Conservation (phyloP, 495 filamentous ascomycete species). For the Aspergillus biplanus region DNA sequence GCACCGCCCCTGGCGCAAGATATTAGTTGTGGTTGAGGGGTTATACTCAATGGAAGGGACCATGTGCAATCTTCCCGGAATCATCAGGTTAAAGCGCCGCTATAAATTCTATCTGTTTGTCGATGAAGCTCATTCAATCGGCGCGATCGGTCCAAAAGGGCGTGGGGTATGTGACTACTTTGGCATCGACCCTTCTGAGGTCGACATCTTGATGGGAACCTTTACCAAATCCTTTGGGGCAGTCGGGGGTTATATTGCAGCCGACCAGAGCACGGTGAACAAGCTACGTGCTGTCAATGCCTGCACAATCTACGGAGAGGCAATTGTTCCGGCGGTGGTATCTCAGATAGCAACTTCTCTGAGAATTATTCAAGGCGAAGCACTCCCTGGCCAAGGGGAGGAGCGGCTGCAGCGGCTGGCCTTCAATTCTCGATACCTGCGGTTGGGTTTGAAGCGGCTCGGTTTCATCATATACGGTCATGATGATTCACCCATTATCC, state of each 20-base stretch:
- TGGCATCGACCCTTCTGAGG: constrained; percentile 81
- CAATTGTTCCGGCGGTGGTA: constrained; percentile 82
- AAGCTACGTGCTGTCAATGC: constrained; percentile 86
- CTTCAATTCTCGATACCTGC: constrained; percentile 97
- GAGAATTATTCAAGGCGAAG: constrained; percentile 83
- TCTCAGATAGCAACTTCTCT: constrained; percentile 86
- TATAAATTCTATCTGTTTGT: constrained; percentile 97
- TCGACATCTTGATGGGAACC: constrained; percentile 98
- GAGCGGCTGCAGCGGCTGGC: constrained; percentile 94
- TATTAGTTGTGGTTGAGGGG: constrained; percentile 93
- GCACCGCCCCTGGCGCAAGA: constrained; percentile 98
- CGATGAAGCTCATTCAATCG: constrained; percentile 96
- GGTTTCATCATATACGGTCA: constrained; percentile 96
- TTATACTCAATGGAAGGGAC: constrained; percentile 99
- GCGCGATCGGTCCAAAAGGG: constrained; percentile 86
- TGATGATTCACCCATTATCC: constrained; percentile 97
- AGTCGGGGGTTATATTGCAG: constrained; percentile 95
- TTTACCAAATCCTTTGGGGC: constrained; percentile 98
- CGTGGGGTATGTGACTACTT: constrained; percentile 98
- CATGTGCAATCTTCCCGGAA: constrained; percentile 91
- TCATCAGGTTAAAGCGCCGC: constrained; percentile 82
- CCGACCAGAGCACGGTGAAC: constrained; percentile 87
- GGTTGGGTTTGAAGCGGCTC: constrained; percentile 93
- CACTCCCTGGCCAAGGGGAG: constrained; percentile 88
- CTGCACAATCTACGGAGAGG: constrained; percentile 84